phyloP scores from a whole-genome alignment of 2,329 filamentous ascomycete species.

The Penicillium sp. region DNA sequence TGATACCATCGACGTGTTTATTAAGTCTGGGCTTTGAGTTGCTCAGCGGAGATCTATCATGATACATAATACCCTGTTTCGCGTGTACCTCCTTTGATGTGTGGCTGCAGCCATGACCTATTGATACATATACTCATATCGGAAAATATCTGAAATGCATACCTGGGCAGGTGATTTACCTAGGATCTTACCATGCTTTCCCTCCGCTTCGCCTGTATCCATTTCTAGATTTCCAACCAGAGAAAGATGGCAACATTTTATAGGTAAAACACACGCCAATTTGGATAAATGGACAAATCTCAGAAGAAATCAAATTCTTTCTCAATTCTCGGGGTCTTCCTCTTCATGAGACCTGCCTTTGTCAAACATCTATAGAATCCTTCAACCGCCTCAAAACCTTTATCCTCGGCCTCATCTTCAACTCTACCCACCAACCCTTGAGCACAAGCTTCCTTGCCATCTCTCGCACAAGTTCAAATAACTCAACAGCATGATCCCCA shows the following conservation, averaged over 20 bases:
- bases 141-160: not conserved
- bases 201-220: not conserved
- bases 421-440: conserved; percentile 56
- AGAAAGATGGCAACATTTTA: too few species aligned
- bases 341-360: not conserved
- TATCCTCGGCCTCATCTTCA: conserved; percentile 56
- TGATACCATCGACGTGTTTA: not conserved
- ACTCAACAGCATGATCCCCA: conserved; percentile 29
- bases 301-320: not conserved
- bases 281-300: too few species aligned
- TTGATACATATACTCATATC: conserved; percentile 8
- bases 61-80: conserved; percentile 27
- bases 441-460: conserved; percentile 34
- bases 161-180: not conserved
- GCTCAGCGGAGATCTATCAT: conserved; percentile 6
- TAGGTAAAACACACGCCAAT: too few species aligned
- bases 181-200: not conserved
- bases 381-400: conserved; percentile 44
- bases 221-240: not conserved
- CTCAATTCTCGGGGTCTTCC: too few species aligned
- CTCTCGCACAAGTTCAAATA: conserved; percentile 30
- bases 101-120: not conserved
- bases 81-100: conserved; percentile 12
- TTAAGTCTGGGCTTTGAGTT: not conserved
- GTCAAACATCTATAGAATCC: not conserved